phyloP scores from a whole-genome alignment of 2,329 filamentous ascomycete species.

The Cordyceps cateniannulata region DNA sequence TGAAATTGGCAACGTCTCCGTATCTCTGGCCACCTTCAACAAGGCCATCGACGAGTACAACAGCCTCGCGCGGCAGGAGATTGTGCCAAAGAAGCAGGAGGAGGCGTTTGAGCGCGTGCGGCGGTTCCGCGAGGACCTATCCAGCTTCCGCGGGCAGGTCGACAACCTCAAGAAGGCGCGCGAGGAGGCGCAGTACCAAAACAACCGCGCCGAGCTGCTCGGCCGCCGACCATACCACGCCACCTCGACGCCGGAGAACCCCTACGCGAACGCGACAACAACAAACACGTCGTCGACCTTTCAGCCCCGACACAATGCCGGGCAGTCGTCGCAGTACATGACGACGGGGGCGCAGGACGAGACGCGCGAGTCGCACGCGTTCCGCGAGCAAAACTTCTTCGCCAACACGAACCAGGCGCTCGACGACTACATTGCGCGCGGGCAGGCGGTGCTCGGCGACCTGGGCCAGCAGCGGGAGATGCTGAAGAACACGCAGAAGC shows the following conservation, averaged over 20 bases:
- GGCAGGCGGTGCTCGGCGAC: conserved; percentile 83
- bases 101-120: conserved; percentile 82
- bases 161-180: conserved; percentile 69
- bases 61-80: conserved; percentile 75
- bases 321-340: conserved; percentile 21
- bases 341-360: conserved; percentile 54
- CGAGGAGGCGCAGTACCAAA: conserved; percentile 62
- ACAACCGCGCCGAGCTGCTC: conserved; percentile 73
- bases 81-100: conserved; percentile 84
- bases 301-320: conserved; percentile 34
- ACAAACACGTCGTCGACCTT: conserved; percentile 24
- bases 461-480: conserved; percentile 86
- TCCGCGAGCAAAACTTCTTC: conserved; percentile 88
- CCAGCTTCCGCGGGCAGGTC: conserved; percentile 72
- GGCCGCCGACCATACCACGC: conserved; percentile 73
- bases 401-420: conserved; percentile 73
- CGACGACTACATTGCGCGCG: conserved; percentile 89
- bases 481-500: conserved; percentile 87
- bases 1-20: conserved; percentile 63
- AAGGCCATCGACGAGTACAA: conserved; percentile 92
- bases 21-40: conserved; percentile 70
- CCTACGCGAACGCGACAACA: conserved; percentile 61
- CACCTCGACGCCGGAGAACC: conserved; percentile 72
- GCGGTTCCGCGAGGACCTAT: conserved; percentile 76
- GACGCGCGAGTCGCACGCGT: conserved; percentile 70